Evolutionary conservation across 306 rosid genomes (phyloP).

Genomic region (Mimosa pudica): DNA sequence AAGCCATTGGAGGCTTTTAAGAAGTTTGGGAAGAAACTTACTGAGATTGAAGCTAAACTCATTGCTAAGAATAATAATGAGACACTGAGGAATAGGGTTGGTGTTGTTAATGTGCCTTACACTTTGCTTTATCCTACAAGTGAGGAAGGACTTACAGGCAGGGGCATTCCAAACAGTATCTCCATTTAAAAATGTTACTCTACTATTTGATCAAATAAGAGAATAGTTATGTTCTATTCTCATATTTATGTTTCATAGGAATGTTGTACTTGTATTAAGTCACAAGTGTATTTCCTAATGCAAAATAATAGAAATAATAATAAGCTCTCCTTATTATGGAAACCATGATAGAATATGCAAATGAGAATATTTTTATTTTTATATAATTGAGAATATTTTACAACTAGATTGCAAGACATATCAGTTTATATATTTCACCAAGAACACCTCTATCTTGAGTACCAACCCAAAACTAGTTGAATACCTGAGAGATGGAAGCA

Average conservation of each 20-base stretch:
- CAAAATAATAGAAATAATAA: not conserved
- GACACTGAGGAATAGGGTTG: slow-evolving; percentile 26
- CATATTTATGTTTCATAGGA: not conserved
- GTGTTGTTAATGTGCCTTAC: not conserved
- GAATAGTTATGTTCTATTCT: not conserved
- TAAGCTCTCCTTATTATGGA: not conserved
- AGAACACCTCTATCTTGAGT: too few species aligned
- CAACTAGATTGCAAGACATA: too few species aligned
- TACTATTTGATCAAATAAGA: not conserved
- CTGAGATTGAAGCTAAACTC: slow-evolving; percentile 28
- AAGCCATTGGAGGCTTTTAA: slow-evolving; percentile 35
- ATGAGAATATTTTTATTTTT: too few species aligned
- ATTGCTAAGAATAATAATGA: slow-evolving; percentile 15
- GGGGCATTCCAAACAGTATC: slow-evolving; percentile 1
- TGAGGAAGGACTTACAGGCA: not conserved
- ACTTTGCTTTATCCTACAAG: slow-evolving; percentile 5
- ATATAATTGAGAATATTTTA: too few species aligned
- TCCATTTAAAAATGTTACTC: not conserved
- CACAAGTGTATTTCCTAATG: not conserved
- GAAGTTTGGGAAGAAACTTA: slow-evolving; percentile 35
- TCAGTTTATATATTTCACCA: too few species aligned
- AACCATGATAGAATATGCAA: too few species aligned
- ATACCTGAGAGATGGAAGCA: too few species aligned
- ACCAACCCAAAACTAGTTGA: too few species aligned
- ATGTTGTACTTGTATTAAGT: not conserved